Conservation (phyloP, 352 stramenopile genomes). For the Blastocystis sp. region DNA sequence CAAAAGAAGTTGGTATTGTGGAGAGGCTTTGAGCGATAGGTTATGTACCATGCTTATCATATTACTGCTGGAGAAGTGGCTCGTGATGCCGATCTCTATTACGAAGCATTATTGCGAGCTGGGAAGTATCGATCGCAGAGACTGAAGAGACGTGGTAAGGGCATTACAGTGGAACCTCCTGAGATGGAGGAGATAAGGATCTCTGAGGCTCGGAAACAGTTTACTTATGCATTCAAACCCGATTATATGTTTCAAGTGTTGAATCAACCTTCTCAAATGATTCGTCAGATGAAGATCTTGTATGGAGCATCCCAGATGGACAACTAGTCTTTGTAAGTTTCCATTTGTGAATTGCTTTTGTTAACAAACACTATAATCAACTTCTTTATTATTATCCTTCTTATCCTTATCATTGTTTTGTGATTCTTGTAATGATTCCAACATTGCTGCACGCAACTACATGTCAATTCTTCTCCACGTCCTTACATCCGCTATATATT, state of each 20-base stretch:
- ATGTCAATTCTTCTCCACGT: background rate
- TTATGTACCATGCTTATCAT: slow-evolving; percentile 34
- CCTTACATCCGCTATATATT: background rate
- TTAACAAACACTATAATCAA: slow-evolving; percentile 38
- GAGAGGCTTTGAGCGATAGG: background rate
- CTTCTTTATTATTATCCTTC: slow-evolving; percentile 36
- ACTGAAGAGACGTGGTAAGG: background rate
- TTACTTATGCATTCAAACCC: slow-evolving; percentile 52
- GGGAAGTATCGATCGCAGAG: background rate
- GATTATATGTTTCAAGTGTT: slow-evolving; percentile 51
- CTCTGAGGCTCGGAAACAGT: slow-evolving; percentile 23
- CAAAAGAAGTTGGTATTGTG: slow-evolving; percentile 34
- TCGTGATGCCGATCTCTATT: slow-evolving; percentile 10
- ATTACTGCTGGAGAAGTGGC: slow-evolving; percentile 4
- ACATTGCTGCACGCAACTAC: slow-evolving; percentile 26
- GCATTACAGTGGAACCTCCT: background rate
- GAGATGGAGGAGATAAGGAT: background rate
- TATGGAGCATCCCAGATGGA: slow-evolving; percentile 43
- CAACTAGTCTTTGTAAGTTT: background rate
- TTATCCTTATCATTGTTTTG: background rate
- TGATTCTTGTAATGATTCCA: slow-evolving; percentile 33
- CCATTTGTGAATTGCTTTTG: background rate
- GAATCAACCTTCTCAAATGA: background rate
- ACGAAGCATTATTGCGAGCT: slow-evolving; percentile 19
- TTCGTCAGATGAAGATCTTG: slow-evolving; percentile 33